phyloP scores from a whole-genome alignment of 2,329 filamentous ascomycete species.

The Cladosporium phlei region DNA sequence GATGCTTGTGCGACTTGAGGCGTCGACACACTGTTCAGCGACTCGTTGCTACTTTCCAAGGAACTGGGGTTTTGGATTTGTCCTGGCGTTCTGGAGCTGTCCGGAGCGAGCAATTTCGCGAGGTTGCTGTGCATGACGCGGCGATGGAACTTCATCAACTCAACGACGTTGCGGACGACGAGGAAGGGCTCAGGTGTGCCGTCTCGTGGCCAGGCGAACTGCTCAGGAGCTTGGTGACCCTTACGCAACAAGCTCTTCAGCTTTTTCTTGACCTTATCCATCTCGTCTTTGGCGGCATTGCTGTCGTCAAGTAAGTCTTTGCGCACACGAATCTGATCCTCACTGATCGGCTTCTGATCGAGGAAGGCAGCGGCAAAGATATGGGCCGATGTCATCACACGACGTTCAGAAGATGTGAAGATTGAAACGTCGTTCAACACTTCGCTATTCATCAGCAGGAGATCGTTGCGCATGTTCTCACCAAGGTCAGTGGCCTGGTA shows the following conservation, averaged over 20 bases:
- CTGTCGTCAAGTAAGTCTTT: slow-evolving; percentile 96
- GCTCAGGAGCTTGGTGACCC: slow-evolving; percentile 85
- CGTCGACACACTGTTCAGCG: slow-evolving; percentile 2
- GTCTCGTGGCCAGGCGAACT: slow-evolving; percentile 93
- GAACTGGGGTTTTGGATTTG: slow-evolving; percentile 51
- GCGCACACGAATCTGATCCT: slow-evolving; percentile 82
- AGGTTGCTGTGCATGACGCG: slow-evolving; percentile 95
- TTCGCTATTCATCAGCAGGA: slow-evolving; percentile 86
- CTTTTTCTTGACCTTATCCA: slow-evolving; percentile 99
- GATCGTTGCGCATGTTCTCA: slow-evolving; percentile 90
- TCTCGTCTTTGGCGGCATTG: slow-evolving; percentile 96
- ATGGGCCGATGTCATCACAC: slow-evolving; percentile 92
- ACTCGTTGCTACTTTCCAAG: slow-evolving; percentile 30
- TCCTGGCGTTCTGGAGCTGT: slow-evolving; percentile 56
- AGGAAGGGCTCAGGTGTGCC: slow-evolving; percentile 92
- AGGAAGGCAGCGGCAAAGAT: slow-evolving; percentile 92
- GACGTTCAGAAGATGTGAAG: slow-evolving; percentile 90
- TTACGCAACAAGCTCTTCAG: slow-evolving; percentile 86
- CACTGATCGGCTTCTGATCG: slow-evolving; percentile 75
- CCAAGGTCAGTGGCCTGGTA: slow-evolving; percentile 95
- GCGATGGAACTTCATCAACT: slow-evolving; percentile 96
- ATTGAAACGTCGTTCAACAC: slow-evolving; percentile 89
- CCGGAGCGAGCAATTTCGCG: slow-evolving; percentile 62
- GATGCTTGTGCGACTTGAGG: slow-evolving; percentile 18
- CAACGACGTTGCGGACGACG: slow-evolving; percentile 85